Percentiles rank a stretch among this genome's conserved stretches.
Evolutionary conservation across 257 asterid genomes (phyloP).

Genomic region (Jaltomata sinuosa): DNA sequence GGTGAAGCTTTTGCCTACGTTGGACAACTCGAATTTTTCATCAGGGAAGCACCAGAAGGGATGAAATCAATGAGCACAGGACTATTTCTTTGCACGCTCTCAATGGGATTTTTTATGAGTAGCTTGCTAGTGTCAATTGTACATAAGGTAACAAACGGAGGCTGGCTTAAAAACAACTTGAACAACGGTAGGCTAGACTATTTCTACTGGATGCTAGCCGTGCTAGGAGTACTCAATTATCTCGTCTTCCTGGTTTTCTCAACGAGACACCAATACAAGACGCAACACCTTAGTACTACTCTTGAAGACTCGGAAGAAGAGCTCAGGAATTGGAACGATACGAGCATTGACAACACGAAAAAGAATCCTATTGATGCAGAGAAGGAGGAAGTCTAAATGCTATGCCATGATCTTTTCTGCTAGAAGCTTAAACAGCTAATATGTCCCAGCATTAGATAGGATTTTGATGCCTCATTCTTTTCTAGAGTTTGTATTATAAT

Average conservation of each 20-base stretch:
- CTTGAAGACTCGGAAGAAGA: slow-evolving; percentile 22
- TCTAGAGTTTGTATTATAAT: neutral
- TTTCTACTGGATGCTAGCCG: slow-evolving; percentile 73
- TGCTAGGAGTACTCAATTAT: slow-evolving; percentile 49
- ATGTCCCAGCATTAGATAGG: neutral
- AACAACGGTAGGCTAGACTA: slow-evolving; percentile 46
- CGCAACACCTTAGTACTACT: slow-evolving; percentile 28
- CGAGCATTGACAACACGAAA: neutral
- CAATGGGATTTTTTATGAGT: slow-evolving; percentile 69
- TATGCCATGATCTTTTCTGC: neutral
- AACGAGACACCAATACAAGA: slow-evolving; percentile 57
- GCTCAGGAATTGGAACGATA: slow-evolving; percentile 20
- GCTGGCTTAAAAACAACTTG: slow-evolving; percentile 55
- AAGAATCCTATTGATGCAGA: neutral
- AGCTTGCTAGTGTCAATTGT: slow-evolving; percentile 63
- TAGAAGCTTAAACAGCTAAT: neutral
- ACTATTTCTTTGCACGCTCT: slow-evolving; percentile 53
- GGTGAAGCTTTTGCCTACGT: slow-evolving; percentile 91
- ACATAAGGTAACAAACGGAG: slow-evolving; percentile 30
- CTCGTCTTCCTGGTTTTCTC: slow-evolving; percentile 40
- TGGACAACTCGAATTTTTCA: slow-evolving; percentile 81
- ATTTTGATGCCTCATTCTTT: neutral
- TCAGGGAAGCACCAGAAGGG: slow-evolving; percentile 72
- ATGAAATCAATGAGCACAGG: slow-evolving; percentile 91
- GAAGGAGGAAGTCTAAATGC: neutral